Base-by-base conservation (phyloP, 2,329 filamentous ascomycete species). In the Diaporthe citrichinensis region DNA sequence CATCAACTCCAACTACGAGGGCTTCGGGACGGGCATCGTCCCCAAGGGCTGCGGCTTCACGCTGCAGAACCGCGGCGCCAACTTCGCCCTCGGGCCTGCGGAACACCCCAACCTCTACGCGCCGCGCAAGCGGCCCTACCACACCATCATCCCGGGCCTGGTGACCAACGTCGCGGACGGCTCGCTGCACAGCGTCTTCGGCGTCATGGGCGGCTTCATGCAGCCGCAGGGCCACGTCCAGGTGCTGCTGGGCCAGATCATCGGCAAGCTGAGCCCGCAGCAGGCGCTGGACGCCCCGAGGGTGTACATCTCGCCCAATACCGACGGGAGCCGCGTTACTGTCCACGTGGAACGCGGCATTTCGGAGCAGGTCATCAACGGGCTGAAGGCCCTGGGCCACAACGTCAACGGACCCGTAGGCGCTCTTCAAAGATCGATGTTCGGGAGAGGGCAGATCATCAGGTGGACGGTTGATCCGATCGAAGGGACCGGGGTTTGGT, bases 201-300 rank as follows among this genome's bases (percentile, higher is more conserved):
- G 97, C 72, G 96, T 98, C 76, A 98, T 98, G 97, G 97, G 97
- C 71, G 96, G 95, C 3, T 98, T 97, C 85, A 98, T 98, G 94
- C 97, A 99, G 85, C 97, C 97, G 0, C 97, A 98, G 84, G 97
- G 96, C 31, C 97, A 98, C 76, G 93, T 98, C 0, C 97, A 98
- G 84, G 95, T 98, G 0, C 86, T 99, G 14, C 88, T 98, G 2
- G 98, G 97, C 78, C 96, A 98, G 90, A 85, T 98, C 0, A 91
- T 95, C 0, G 98, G 96, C 79, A 92, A 92, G 2, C 88, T 95
- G 72, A 93, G 93, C 77, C 95, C 96, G 0, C 97, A 99, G 84
- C 92, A 95, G 76, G 95, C 96, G 3, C 89, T 98, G 0, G 97
- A 99, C 81, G 94, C 96, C 4, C 96, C 97, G 23, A 89, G 97